These are phyloP conservation scores for Beauveria pseudobassiana DNA, from an alignment of 2,329 filamentous ascomycete genomes.

Conservation along the genomic window DNA sequence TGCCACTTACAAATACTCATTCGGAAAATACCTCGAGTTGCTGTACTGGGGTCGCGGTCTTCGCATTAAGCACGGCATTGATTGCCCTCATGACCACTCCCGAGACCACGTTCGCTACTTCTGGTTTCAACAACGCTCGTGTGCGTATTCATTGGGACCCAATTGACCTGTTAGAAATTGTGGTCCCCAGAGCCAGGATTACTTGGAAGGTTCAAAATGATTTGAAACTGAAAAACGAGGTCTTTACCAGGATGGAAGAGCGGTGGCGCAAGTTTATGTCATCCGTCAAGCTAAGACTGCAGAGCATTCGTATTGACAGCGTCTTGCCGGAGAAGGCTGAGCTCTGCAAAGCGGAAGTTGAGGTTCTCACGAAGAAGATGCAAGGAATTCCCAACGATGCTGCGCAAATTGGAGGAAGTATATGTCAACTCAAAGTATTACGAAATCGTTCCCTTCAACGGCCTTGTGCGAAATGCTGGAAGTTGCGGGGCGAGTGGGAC, in stretches of 20 bases:
- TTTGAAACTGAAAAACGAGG: slow-evolving; percentile 83
- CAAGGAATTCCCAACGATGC: slow-evolving; percentile 71
- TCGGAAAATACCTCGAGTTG: slow-evolving; percentile 95
- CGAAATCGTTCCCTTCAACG: slow-evolving; percentile 90
- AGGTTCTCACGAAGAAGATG: slow-evolving; percentile 66
- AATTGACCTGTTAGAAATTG: slow-evolving; percentile 87
- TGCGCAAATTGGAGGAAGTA: slow-evolving; percentile 74
- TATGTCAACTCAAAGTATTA: slow-evolving; percentile 95
- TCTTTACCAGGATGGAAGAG: slow-evolving; percentile 74
- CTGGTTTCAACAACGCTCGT: slow-evolving; percentile 74
- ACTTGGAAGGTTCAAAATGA: slow-evolving; percentile 99
- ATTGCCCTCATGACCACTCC: slow-evolving; percentile 85
- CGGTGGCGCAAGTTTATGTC: slow-evolving; percentile 80
- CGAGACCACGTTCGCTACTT: slow-evolving; percentile 91
- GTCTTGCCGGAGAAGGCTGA: slow-evolving; percentile 83
- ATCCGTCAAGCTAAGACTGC: slow-evolving; percentile 76
- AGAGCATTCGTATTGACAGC: slow-evolving; percentile 84
- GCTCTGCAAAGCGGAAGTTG: slow-evolving; percentile 73
- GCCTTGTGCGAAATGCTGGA: slow-evolving; percentile 83
- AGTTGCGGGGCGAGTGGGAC: slow-evolving; percentile 89
- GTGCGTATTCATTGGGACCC: slow-evolving; percentile 88
- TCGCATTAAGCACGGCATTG: slow-evolving; percentile 60
- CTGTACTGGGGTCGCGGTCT: slow-evolving; percentile 91
- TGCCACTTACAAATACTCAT: slow-evolving; percentile 95
- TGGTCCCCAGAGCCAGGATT: slow-evolving; percentile 80